Percentiles rank a stretch among this genome's conserved stretches.
Conservation (phyloP, 768 basidiomycete species). For the Podaxis mareebaensis region DNA sequence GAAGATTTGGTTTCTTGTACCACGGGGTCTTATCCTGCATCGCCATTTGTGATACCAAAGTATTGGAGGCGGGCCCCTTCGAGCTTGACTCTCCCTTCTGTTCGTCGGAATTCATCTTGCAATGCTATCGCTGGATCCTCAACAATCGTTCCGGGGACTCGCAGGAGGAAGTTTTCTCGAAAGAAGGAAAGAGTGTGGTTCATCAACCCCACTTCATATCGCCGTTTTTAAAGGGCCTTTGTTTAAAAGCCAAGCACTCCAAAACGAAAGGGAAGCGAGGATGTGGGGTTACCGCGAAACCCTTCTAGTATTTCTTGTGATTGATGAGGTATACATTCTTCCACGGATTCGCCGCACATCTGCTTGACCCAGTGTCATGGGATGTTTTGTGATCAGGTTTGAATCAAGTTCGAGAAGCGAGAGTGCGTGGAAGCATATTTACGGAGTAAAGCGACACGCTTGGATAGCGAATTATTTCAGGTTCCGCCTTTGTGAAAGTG, state of each 20-base stretch:
- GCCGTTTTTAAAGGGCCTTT: not conserved
- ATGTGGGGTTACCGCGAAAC: conserved; percentile 17
- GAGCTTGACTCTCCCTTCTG: conserved; percentile 15
- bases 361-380: conserved; percentile 9
- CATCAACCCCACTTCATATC: not conserved
- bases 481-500: not conserved
- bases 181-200: not conserved
- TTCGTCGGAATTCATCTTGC: conserved; percentile 5
- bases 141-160: not conserved
- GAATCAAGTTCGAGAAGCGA: not conserved
- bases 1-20: conserved; percentile 63
- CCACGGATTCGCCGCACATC: conserved; percentile 17
- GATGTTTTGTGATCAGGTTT: not conserved
- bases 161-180: not conserved
- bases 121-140: not conserved
- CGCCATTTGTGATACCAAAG: conserved; percentile 43
- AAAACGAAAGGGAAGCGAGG: not conserved
- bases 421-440: not conserved
- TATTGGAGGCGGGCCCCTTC: conserved; percentile 19
- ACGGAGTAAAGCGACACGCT: not conserved
- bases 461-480: not conserved
- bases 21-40: conserved; percentile 55
- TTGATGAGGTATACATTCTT: conserved; percentile 8
- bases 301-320: not conserved
- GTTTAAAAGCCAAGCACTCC: conserved; percentile 2